Evolutionary conservation across 129 eudicot genomes (phyloP).

Genomic region (Glebionis coronaria): DNA sequence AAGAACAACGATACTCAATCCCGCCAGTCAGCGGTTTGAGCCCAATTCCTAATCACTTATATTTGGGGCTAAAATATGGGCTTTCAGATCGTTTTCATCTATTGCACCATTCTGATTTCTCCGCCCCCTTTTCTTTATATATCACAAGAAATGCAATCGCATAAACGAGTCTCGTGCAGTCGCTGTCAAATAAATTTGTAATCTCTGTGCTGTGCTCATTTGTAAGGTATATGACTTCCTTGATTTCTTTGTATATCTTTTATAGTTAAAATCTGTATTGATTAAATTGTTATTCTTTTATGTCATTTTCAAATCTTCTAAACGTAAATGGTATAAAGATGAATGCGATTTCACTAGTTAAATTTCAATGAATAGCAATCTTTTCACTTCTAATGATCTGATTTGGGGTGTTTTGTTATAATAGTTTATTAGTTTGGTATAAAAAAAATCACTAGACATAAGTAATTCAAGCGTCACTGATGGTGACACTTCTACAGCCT

Average conservation of each 20-base stretch:
- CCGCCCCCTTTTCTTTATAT: background rate
- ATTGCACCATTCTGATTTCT: background rate
- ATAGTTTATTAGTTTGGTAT: no score
- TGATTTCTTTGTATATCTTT: constrained; percentile 7
- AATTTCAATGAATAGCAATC: background rate
- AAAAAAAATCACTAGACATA: no score
- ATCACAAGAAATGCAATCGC: no score
- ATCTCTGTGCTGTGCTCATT: constrained; percentile 10
- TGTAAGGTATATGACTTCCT: background rate
- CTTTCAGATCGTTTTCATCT: background rate
- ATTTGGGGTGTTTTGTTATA: background rate
- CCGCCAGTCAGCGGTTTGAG: no score
- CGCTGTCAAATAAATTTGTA: background rate
- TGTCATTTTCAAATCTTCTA: background rate
- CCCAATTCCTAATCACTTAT: background rate
- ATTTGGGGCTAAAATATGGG: background rate
- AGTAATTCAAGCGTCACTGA: no score
- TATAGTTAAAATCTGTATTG: constrained; percentile 1
- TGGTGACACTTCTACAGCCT: no score
- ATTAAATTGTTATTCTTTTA: background rate
- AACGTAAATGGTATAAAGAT: background rate
- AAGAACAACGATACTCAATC: no score
- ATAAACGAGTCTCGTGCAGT: background rate
- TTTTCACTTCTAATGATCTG: background rate
- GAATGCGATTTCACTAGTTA: constrained; percentile 9